Evolutionary conservation across 768 basidiomycete genomes (phyloP).

Genomic region (Macrolepiota albuminosa): DNA sequence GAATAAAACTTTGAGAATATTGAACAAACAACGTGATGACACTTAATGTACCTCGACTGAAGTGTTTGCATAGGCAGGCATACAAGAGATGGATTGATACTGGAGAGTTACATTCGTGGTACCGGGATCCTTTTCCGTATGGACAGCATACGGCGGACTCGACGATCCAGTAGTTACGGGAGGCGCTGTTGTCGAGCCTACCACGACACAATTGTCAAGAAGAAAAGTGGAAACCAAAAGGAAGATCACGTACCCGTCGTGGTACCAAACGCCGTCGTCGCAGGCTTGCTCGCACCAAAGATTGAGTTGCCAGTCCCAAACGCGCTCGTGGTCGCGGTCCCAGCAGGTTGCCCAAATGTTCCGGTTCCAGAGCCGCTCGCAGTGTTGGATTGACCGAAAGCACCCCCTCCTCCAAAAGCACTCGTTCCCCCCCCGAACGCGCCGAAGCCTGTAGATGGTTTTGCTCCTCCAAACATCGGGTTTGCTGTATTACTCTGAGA

Average conservation of each 20-base stretch:
- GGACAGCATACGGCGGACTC: constrained; percentile 56
- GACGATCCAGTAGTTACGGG: constrained; percentile 67
- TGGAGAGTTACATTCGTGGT: constrained; percentile 46
- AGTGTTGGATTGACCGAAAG: constrained; percentile 38
- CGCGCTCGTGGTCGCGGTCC: constrained; percentile 35
- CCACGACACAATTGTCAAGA: constrained; percentile 17
- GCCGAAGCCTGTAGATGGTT: constrained; percentile 73
- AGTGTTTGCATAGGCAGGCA: constrained; percentile 70
- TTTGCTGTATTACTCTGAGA: constrained; percentile 30
- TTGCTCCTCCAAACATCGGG: constrained; percentile 59
- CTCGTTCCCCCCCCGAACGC: constrained; percentile 54
- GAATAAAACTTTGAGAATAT: constrained; percentile 1
- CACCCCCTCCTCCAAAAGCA: constrained; percentile 44
- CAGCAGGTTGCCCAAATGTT: constrained; percentile 52
- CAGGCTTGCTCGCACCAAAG: constrained; percentile 35
- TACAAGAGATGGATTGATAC: constrained; percentile 80
- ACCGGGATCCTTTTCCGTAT: constrained; percentile 60
- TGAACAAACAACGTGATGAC: constrained; percentile 4
- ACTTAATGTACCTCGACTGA: constrained; percentile 63
- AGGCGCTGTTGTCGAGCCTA: constrained; percentile 27
- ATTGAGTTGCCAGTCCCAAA: constrained; percentile 35
- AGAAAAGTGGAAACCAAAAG: neutral
- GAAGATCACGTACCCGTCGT: constrained; percentile 22
- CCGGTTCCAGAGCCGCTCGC: constrained; percentile 34
- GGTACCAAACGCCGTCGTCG: constrained; percentile 38